Base-by-base conservation (phyloP, 2,329 filamentous ascomycete genomes). In the Lachnellula subtilissima region DNA sequence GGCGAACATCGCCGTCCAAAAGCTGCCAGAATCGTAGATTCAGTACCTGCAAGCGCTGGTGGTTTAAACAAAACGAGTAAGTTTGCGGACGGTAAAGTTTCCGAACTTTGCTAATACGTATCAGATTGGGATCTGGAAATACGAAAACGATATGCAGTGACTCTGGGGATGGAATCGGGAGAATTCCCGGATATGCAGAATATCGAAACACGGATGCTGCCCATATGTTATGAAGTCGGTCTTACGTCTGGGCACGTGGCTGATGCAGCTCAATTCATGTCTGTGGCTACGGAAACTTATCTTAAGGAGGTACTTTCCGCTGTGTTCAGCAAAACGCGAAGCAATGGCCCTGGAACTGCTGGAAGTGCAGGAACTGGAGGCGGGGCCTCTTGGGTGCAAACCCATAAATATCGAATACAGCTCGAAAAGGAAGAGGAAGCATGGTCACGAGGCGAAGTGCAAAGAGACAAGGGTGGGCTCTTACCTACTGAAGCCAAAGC, bases 401-500 rank as follows among this genome's bases (percentile, higher is more conserved):
- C 91, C 2, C 82, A 86, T 63, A 86, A 84, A 56, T 97, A 93
- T 72, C 84, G 84, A 61, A 80, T 82, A 56, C 88, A 90, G 69
- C 78, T 96, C 11, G 83, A 84, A 53, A 77, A 78, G 48, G 92
- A 97, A 70, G 91, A 96, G 69, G 81, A 87, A 45, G 81, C 84
- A 0, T 85, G 83, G 25, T 80, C 84, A 42, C 79, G 84, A n/a
- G 91, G 91, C 4, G 88, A 92, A 64, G 71, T 95, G 1, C 76
- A 81, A 17, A 81, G 89, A 62, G 89, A 91, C 56, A 86, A 88
- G 57, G 86, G 82, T 48, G 91, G 91, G 1, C 73, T 96, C 28
- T 74, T 97, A 5, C 93, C 92, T 0, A 76, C 91, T 37, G 91
- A 97, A 71, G 83, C 88, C 3, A 91, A 88, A 68, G 86, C 87